Conservation (phyloP, 306 rosid genomes). For the Rubus parviflorus region DNA sequence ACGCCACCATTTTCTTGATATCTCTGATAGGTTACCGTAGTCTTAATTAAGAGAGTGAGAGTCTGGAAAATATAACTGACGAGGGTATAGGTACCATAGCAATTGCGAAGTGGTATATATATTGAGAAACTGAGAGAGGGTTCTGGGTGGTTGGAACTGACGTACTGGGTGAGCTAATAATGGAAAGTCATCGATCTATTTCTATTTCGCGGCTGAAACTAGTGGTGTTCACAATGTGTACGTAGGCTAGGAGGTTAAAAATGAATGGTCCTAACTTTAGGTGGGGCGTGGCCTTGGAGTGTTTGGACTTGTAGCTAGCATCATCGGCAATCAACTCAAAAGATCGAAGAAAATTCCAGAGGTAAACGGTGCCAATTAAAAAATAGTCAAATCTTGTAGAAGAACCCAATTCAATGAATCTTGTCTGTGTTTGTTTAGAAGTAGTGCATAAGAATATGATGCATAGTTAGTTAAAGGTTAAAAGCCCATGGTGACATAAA, state of each 20-base stretch:
- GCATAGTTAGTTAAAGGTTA: no score
- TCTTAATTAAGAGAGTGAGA: background rate
- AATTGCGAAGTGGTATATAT: background rate
- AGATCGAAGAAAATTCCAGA: background rate
- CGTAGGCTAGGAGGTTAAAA: no score
- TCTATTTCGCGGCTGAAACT: no score
- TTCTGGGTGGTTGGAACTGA: background rate
- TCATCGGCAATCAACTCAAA: background rate
- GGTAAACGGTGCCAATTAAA: background rate
- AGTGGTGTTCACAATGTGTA: no score
- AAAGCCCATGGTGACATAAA: no score
- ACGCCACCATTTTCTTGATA: background rate
- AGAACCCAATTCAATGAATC: background rate
- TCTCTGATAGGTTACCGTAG: background rate
- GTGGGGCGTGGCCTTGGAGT: background rate
- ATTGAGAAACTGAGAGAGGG: background rate
- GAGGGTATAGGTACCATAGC: no score
- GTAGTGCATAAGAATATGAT: background rate
- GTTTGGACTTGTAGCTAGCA: background rate
- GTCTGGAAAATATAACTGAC: background rate
- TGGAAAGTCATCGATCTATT: background rate
- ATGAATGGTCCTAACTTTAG: background rate
- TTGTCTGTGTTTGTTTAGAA: background rate
- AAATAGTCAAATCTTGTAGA: background rate
- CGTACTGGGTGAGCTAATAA: background rate